Percentiles rank a stretch among this genome's conserved stretches.
phyloP scores from a whole-genome alignment of 2,329 filamentous ascomycete species.

The Fusarium aywerte region DNA sequence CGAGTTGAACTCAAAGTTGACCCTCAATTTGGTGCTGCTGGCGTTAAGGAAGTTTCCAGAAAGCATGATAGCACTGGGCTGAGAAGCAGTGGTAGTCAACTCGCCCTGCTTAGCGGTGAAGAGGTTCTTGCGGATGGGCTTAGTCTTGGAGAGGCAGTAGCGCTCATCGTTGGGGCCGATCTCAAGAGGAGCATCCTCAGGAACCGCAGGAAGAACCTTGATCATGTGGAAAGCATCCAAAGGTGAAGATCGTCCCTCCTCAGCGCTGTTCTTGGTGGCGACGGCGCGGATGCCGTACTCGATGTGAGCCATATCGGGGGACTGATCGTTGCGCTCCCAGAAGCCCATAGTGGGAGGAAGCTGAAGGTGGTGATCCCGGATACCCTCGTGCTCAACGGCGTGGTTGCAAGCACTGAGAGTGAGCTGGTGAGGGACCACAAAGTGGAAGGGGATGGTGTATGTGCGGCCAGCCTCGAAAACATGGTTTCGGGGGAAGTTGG shows the following conservation, averaged over 20 bases:
- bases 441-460: constrained; percentile 67
- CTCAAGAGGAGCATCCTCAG: constrained; percentile 63
- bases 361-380: constrained; percentile 63
- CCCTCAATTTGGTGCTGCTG: constrained; percentile 55
- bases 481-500: constrained; percentile 58
- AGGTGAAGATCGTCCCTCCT: constrained; percentile 47
- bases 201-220: constrained; percentile 62
- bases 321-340: constrained; percentile 66
- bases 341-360: constrained; percentile 64
- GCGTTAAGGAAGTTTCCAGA: constrained; percentile 60
- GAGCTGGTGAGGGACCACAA: constrained; percentile 67
- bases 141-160: constrained; percentile 63
- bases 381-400: constrained; percentile 54
- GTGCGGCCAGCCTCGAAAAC: constrained; percentile 60
- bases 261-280: constrained; percentile 46
- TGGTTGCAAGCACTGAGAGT: constrained; percentile 68
- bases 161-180: constrained; percentile 59
- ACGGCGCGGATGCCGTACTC: constrained; percentile 65
- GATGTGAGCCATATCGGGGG: constrained; percentile 65
- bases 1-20: constrained; percentile 62
- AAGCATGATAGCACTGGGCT: constrained; percentile 62
- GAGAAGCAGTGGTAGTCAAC: constrained; percentile 58
- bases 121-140: constrained; percentile 64
- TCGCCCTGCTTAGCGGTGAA: constrained; percentile 63
- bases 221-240: constrained; percentile 58